Conservation (phyloP, 768 basidiomycete genomes). For the Rhodocollybia butyracea region DNA sequence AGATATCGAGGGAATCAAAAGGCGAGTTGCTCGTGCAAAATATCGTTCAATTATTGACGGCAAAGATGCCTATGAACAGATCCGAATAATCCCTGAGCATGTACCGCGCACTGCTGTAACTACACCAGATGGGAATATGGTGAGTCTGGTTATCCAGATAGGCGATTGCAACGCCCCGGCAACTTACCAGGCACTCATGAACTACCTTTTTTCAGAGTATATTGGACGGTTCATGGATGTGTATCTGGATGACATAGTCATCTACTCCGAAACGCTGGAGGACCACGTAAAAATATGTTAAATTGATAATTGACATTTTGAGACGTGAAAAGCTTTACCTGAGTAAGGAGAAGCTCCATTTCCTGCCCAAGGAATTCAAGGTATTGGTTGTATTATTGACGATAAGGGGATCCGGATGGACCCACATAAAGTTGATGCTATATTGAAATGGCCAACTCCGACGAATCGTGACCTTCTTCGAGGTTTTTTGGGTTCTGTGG, state of each 20-base stretch:
- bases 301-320: conserved; percentile 24
- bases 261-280: conserved; percentile 29
- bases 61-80: conserved; percentile 40
- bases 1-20: conserved; percentile 34
- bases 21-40: conserved; percentile 23
- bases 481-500: conserved; percentile 30
- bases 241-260: conserved; percentile 35
- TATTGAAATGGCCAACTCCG: conserved; percentile 23
- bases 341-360: conserved; percentile 23
- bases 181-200: conserved; percentile 35
- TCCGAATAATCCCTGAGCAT: conserved; percentile 22
- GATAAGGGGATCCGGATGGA: conserved; percentile 27
- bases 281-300: conserved; percentile 24
- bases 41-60: conserved; percentile 34
- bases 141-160: conserved; percentile 25
- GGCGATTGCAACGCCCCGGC: conserved; percentile 27
- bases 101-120: conserved; percentile 19
- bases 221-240: conserved; percentile 31
- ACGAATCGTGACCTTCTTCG: conserved; percentile 22
- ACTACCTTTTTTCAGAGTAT: conserved; percentile 20
- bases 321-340: conserved; percentile 27
- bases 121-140: conserved; percentile 29
- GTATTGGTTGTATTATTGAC: conserved; percentile 25
- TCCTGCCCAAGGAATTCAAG: conserved; percentile 22
- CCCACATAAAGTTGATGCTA: conserved; percentile 26